phyloP scores from a whole-genome alignment of 1,139 yeast genomes.

The Lodderomyces pseudojiufengensis region DNA sequence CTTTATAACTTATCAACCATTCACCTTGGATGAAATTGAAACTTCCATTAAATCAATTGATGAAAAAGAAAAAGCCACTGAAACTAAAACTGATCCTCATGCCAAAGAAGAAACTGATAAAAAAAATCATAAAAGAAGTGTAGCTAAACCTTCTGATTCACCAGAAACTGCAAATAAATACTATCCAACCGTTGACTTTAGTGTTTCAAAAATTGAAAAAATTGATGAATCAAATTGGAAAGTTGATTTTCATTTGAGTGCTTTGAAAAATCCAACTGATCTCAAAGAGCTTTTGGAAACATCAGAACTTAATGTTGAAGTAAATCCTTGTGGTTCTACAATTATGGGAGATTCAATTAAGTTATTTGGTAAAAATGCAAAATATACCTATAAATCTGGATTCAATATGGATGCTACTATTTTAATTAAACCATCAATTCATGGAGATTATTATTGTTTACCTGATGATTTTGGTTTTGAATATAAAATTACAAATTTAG shows the following conservation, averaged over 20 bases:
- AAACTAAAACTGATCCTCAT: background rate
- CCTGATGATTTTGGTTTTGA: slow-evolving; percentile 26
- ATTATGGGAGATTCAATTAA: background rate
- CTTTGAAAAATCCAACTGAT: background rate
- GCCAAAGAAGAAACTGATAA: background rate
- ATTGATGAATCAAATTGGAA: slow-evolving; percentile 1
- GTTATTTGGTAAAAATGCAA: background rate
- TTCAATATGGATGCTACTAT: slow-evolving; percentile 15
- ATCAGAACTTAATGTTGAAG: too few relatives aligned
- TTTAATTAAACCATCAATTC: slow-evolving; percentile 17
- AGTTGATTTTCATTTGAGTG: background rate
- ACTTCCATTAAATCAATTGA: background rate
- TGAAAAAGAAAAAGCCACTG: background rate
- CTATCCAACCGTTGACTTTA: slow-evolving; percentile 1
- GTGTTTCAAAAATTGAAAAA: background rate
- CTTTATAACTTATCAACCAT: too few relatives aligned
- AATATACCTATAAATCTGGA: background rate
- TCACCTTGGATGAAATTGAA: background rate
- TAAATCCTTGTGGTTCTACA: too few relatives aligned
- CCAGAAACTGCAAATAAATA: background rate
- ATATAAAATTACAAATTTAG: slow-evolving; percentile 11
- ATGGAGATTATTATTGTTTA: slow-evolving; percentile 26
- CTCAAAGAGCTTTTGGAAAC: background rate
- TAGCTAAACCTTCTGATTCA: too few relatives aligned
- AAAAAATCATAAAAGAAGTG: background rate